These are phyloP conservation scores for Fusarium succisae DNA, from an alignment of 2,329 filamentous ascomycete species.

Conservation along the genomic window DNA sequence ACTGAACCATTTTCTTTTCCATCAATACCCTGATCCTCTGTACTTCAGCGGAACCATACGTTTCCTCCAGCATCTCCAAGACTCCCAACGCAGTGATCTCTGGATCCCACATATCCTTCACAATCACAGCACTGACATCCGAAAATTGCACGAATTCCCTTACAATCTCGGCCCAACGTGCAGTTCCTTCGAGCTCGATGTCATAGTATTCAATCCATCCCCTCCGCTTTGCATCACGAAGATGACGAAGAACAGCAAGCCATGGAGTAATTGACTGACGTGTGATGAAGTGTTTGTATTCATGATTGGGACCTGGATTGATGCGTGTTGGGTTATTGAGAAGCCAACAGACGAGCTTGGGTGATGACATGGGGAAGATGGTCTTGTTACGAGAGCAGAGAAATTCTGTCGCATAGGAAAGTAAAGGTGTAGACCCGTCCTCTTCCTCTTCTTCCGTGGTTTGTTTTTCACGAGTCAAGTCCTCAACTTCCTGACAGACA, in stretches of 20 bases:
- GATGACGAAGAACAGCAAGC: constrained; percentile 1
- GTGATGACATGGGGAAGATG: constrained; percentile 4
- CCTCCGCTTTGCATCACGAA: constrained; percentile 8
- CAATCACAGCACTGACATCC: neutral
- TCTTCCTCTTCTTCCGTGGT: neutral
- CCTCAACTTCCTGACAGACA: neutral
- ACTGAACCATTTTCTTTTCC: neutral
- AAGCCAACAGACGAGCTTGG: neutral
- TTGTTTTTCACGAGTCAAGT: neutral
- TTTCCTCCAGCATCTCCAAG: neutral
- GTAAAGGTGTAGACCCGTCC: neutral
- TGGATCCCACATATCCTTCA: constrained; percentile 5
- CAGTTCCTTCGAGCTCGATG: neutral
- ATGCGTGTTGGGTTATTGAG: neutral
- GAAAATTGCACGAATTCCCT: neutral
- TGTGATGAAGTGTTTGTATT: constrained; percentile 11
- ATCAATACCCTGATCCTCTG: neutral
- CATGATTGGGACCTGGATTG: neutral
- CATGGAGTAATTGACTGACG: neutral
- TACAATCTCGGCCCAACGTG: neutral
- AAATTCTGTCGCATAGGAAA: constrained; percentile 11
- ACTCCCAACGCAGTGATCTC: constrained; percentile 1
- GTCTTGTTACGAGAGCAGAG: constrained; percentile 14
- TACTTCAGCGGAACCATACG: neutral
- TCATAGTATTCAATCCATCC: constrained; percentile 12